Evolutionary conservation across 805 yeast genomes (phyloP), one percentile per base, ranked within the genome.

Genomic region (Nakazawaea molendinolei): DNA sequence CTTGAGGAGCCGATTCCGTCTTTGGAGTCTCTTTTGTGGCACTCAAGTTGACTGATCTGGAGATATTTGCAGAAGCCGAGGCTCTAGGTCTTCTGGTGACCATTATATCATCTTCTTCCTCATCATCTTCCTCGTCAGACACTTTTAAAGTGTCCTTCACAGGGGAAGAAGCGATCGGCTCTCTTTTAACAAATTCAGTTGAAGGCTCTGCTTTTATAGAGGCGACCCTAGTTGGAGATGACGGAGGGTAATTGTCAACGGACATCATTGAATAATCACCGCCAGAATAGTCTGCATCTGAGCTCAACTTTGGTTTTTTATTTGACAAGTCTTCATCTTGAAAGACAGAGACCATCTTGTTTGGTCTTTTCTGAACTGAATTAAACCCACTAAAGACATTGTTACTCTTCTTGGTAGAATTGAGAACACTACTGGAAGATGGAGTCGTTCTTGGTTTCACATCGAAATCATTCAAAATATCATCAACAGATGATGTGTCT

Each of bases 381-480:
- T 53, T 42, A 23, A 63, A 60, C 21, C 63, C 53, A 23, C 57
- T 51, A 8, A 56, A 60, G 28, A 51, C 56, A 23, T 50, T 54
- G 9, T 46, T 48, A 10, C 54, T 39, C 7, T 47, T 36, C 36
- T 50, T 54, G 21, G 55, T 36, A 4, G 53, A 44, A 8, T 55
- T 49, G 36, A 58, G 56, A n/a, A 55, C 48, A 33, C 49, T 52
- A 29, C 41, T 47, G 15, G 42, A 24, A 5, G 38, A 29, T 7
- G 46, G 30, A 4, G 48, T 42, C n/a, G n/a, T n/a, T n/a, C n/a
- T n/a, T 1, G 61, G 53, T 15, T 52, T 42, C 5, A 47, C 38
- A 13, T 62, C 65, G 31, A 74, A 71, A 38, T 75, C 86, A 41
- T 71, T 74, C 33, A 83, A 62, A 37, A 83, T 76, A 49, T 81